A percentile compares a stretch with the other conserved stretches of the same genome.
phyloP scores from a whole-genome alignment of 495 filamentous ascomycete species.

The Evansstolkia leycettana region DNA sequence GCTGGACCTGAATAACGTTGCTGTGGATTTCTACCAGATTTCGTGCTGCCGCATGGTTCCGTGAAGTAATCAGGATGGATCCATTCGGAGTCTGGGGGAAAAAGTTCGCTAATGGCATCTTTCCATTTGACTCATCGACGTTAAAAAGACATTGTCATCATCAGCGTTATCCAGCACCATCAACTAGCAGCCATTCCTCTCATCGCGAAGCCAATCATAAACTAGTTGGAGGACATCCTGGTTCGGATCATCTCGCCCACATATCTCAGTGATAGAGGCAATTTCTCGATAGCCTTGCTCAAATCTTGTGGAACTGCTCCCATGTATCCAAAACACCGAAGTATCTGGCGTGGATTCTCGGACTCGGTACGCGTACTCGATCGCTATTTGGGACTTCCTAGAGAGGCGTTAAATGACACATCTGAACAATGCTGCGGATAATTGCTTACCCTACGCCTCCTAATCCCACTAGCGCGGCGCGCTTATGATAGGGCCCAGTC shows the following conservation, averaged over 20 bases:
- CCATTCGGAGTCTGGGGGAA: slow-evolving; percentile 25
- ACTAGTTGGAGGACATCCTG: slow-evolving; percentile 9
- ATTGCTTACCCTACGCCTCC: slow-evolving; percentile 38
- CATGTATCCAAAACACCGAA: slow-evolving; percentile 38
- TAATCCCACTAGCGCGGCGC: slow-evolving; percentile 27
- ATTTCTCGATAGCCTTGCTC: slow-evolving; percentile 31
- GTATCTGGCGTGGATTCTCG: slow-evolving; percentile 15
- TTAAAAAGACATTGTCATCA: slow-evolving; percentile 14
- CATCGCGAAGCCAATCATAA: slow-evolving; percentile 7
- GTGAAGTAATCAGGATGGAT: slow-evolving; percentile 26
- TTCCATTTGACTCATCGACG: slow-evolving; percentile 4
- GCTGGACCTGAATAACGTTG: slow-evolving; percentile 13
- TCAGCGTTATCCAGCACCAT: slow-evolving; percentile 25
- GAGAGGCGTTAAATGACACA: too few relatives aligned
- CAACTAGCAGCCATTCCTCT: slow-evolving; percentile 10
- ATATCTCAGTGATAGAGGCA: slow-evolving; percentile 17
- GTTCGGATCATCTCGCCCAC: slow-evolving; percentile 8
- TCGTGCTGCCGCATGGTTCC: slow-evolving; percentile 15
- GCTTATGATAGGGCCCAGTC: slow-evolving; percentile 1
- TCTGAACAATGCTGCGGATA: background rate
- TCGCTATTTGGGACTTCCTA: slow-evolving; percentile 43
- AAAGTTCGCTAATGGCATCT: slow-evolving; percentile 9
- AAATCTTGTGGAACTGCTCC: slow-evolving; percentile 20
- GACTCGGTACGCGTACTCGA: slow-evolving; percentile 32
- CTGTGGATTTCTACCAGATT: slow-evolving; percentile 9